These are phyloP conservation scores for Lentinula boryana DNA, from an alignment of 768 basidiomycete species.

Conservation along the genomic window DNA sequence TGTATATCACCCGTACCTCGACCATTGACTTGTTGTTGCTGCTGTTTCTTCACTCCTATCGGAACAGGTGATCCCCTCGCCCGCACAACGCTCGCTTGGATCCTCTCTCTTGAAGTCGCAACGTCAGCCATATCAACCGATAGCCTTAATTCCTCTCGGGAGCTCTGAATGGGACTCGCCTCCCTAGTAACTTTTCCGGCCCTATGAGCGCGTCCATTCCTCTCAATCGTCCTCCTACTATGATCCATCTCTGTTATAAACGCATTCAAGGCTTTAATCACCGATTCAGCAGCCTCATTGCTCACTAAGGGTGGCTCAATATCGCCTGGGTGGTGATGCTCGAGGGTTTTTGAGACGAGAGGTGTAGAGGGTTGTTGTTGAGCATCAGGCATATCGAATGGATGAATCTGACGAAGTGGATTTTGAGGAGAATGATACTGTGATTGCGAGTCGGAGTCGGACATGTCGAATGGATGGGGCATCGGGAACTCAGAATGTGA, in stretches of 20 bases:
- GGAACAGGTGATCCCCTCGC: slow-evolving; percentile 2
- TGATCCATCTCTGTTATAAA: neutral
- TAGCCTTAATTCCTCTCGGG: neutral
- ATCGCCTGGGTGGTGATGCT: neutral
- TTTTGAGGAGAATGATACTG: neutral
- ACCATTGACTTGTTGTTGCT: neutral
- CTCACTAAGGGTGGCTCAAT: neutral
- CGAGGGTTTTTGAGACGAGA: neutral
- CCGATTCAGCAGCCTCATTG: neutral
- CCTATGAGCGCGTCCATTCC: neutral
- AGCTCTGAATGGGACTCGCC: neutral
- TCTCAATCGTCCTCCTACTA: neutral
- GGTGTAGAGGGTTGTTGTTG: neutral
- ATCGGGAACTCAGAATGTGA: neutral
- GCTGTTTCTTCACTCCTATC: neutral
- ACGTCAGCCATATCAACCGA: neutral
- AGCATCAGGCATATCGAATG: neutral
- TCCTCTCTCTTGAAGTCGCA: neutral
- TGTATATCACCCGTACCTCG: neutral
- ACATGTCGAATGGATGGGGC: neutral
- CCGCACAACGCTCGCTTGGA: neutral
- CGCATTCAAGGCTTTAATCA: neutral
- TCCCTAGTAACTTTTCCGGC: neutral
- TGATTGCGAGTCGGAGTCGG: neutral
- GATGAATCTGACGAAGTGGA: neutral